Base-by-base conservation (phyloP, 257 asterid species). In the Nicotiana otophora region DNA sequence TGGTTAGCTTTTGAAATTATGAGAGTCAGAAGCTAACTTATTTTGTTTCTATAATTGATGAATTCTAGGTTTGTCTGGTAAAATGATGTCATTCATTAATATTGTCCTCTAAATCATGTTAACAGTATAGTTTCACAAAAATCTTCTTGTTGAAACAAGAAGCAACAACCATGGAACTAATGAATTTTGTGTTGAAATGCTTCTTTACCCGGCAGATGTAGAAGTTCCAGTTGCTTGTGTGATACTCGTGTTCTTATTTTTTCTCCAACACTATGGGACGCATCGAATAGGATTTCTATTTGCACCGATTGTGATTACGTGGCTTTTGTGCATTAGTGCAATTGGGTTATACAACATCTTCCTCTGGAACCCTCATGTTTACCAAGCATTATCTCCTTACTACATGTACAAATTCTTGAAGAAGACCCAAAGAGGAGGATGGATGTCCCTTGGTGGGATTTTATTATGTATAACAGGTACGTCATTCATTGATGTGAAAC, bases 371-470 rank as follows among this genome's bases (percentile, higher is more conserved):
- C 98, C 97, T 5, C 91, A 88, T 64, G 92, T 95, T 55, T 93
- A 89, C 89, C 91, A 92, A 85, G 99, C 99, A 15, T 94, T 95
- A 51, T 95, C 99, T 55, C 99, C 99, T 28, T 92, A 94, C 88
- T 94, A 95, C 90, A 95, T 95, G 98, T 95, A 95, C 82, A 95
- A 92, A 81, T 95, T 95, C 98, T 87, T 95, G 85, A 95, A 90
- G 85, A 95, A 95, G 88, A 95, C 99, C 11, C 94, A 67, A 76
- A 81, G 87, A 84, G 92, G 88, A 62, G 99, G 99, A 15, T 95
- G 99, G 99, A 94, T 93, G 98, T 95, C 99, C 34, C 84, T 95
- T 68, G 99, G 99, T 28, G 99, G 99, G 83, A 94, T 95, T 80
- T 88, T 95, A 82, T 81, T 95, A 77, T 95, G 99, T 70, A 94